Percentiles rank a stretch among this genome's conserved stretches.
Evolutionary conservation across 352 stramenopile species (phyloP).

Genomic region (Phytophthora sp.): DNA sequence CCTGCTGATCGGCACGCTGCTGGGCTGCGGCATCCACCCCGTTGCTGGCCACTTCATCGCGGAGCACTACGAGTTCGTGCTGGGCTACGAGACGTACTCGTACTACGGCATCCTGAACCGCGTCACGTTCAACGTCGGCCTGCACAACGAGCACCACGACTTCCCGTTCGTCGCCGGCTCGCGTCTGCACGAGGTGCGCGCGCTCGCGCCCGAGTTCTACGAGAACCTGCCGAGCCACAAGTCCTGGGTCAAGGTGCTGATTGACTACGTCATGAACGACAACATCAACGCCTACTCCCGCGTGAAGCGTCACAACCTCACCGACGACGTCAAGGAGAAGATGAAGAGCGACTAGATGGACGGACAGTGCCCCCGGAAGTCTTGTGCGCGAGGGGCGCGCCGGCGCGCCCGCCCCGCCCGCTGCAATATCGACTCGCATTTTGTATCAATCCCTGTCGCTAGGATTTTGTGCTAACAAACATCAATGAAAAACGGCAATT

Average conservation of each 20-base stretch:
- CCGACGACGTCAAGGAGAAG: constrained; percentile 63
- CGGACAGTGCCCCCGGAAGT: neutral
- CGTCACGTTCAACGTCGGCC: constrained; percentile 97
- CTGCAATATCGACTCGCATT: constrained; percentile 10
- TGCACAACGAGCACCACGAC: constrained; percentile 99
- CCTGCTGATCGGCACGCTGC: constrained; percentile 90
- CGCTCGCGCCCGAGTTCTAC: constrained; percentile 96
- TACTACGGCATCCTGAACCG: constrained; percentile 98
- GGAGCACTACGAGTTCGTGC: constrained; percentile 97
- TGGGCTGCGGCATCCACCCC: constrained; percentile 94
- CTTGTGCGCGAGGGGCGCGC: constrained; percentile 1
- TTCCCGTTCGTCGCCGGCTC: constrained; percentile 94
- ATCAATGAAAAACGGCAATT: constrained; percentile 31
- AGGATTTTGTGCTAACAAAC: constrained; percentile 29
- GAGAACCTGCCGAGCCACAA: constrained; percentile 93
- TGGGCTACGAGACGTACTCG: constrained; percentile 96
- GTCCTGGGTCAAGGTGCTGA: constrained; percentile 93
- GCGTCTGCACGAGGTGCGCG: constrained; percentile 90
- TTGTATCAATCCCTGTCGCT: constrained; percentile 34
- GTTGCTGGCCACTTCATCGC: constrained; percentile 98
- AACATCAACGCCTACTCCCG: constrained; percentile 93
- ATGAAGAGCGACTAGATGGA: constrained; percentile 72
- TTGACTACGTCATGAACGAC: constrained; percentile 94
- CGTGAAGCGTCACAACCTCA: constrained; percentile 86
- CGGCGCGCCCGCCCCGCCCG: neutral